Evolutionary conservation across 805 yeast species (phyloP), one percentile per base, ranked within the genome.

Genomic region (Ogataea pignaliae): DNA sequence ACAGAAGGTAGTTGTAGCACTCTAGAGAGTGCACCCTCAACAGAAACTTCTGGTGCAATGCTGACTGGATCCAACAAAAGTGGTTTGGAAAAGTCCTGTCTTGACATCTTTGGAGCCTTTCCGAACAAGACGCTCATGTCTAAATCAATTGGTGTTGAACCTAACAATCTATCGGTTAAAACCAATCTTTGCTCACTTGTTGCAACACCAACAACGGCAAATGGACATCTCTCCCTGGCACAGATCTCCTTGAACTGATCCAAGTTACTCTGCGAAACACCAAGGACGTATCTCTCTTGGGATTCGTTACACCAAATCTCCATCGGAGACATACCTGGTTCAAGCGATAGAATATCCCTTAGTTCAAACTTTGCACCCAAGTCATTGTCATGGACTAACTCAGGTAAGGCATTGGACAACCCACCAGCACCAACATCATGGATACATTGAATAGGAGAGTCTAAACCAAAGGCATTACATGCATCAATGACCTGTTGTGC

Each of bases 341-440:
- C 99, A 52, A 89, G 76, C 32, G 89, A 83, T 44, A 95, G 78
- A 45, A 93, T 84, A 44, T 90, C 85, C 68, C 99, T 81, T 53
- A 93, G 75, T 66, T 93, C 97, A 52, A 93, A 93, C 52, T 65
- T 75, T 28, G 97, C 99, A 64, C 99, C 99, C 50, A 93, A 76
- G 53, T 86, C 93, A 64, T 93, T 93, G 65, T 93, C 99, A 61
- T 93, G 97, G 21, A 93, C 99, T 53, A 93, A 76, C 70, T 93
- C 99, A 10, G 99, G 97, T 55, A 93, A 73, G 9, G 99, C 99
- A 59, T 93, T 93, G 16, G 97, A 89, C 53, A 93, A 73, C 40
- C 99, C 99, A 66, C 99, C 99, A 39, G 99, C 99, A 67, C 99
- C 99, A 37, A 93, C 99, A 69, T 93, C 99, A 65, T 93, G 99